Base-by-base conservation (phyloP, 2,329 filamentous ascomycete genomes). In the Zymoseptoria brevis region DNA sequence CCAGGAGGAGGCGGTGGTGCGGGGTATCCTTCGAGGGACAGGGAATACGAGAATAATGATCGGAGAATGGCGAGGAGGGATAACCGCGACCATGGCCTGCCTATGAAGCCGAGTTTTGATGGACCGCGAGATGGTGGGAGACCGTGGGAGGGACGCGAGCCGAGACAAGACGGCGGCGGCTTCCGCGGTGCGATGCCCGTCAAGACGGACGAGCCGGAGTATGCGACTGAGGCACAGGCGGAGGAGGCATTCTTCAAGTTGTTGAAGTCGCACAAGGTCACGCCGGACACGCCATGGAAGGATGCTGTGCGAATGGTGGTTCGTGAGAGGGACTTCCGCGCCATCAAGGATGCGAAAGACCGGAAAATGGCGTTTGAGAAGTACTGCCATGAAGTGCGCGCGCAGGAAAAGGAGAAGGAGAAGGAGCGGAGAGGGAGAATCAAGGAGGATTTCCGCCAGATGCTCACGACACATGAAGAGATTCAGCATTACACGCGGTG, bases 401-500 rank as follows among this genome's bases (percentile, higher is more conserved):
- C 88, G 66, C 90, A 96, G 77, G 94, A 99, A 77, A 94, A 95
- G 79, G 90, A 95, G 74, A 88, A 89, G 67, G 92, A 92, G 71
- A 93, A 96, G 75, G 93, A 97, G 76, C 87, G 94, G 72, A 82
- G 96, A 74, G 82, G 89, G 68, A 97, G 96, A 79, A 82, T 97
- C 71, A 89, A 91, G 69, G 83, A 89, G 74, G 94, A 97, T 79
- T 99, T 99, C 75, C 88, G 88, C 67, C 92, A 87, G 57, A 99
- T 99, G 94, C 83, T 99, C 66, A 90, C 88, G 76, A 92, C 91
- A 66, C 93, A 99, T 74, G 91, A 92, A 62, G 94, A 99, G 75
- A 97, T 99, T 75, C 94, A 92, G 75, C 86, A 96, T 74, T 96
- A 95, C 75, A 96, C 93, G 50, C 88, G 91, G 62, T 99, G 94